A percentile compares a stretch with the other conserved stretches of the same genome.
Conservation (phyloP, 2,329 filamentous ascomycete genomes). For the Diaporthe ampelina region DNA sequence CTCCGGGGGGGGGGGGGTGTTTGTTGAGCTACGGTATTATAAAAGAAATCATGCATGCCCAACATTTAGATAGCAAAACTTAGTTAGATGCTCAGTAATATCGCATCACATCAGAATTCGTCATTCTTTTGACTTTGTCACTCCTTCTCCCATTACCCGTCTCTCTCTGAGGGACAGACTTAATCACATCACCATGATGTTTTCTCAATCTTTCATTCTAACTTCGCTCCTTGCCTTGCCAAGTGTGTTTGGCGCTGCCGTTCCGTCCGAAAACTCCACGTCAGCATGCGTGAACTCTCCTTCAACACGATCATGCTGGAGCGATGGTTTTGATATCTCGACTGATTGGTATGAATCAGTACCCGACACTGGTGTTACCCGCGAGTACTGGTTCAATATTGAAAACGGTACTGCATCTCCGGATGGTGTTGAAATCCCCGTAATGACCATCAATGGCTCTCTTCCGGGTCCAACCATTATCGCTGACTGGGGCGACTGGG, state of each 20-base stretch:
- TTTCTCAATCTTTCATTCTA: neutral
- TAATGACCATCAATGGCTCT: slow-evolving; percentile 55
- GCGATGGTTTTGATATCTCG: slow-evolving; percentile 55
- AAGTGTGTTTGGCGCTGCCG: neutral
- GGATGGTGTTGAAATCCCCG: slow-evolving; percentile 54
- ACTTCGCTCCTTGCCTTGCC: neutral
- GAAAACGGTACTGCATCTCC: slow-evolving; percentile 51
- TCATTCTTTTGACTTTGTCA: slow-evolving; percentile 11
- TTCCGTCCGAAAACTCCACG: neutral
- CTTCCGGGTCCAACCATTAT: slow-evolving; percentile 38
- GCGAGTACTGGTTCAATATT: slow-evolving; percentile 55
- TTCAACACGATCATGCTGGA: slow-evolving; percentile 52
- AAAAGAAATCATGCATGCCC: neutral
- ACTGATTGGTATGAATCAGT: slow-evolving; percentile 52
- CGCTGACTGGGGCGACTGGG: slow-evolving; percentile 54
- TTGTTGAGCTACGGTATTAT: neutral
- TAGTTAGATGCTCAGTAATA: neutral
- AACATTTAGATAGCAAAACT: neutral
- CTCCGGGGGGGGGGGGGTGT: neutral
- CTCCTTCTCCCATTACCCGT: neutral
- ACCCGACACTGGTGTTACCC: slow-evolving; percentile 57
- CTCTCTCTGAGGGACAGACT: neutral
- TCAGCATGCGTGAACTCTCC: slow-evolving; percentile 45
- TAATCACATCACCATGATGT: neutral
- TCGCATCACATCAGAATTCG: too few relatives aligned